Evolutionary conservation across 495 filamentous ascomycete species (phyloP).

Genomic region (Tuber brumale): DNA sequence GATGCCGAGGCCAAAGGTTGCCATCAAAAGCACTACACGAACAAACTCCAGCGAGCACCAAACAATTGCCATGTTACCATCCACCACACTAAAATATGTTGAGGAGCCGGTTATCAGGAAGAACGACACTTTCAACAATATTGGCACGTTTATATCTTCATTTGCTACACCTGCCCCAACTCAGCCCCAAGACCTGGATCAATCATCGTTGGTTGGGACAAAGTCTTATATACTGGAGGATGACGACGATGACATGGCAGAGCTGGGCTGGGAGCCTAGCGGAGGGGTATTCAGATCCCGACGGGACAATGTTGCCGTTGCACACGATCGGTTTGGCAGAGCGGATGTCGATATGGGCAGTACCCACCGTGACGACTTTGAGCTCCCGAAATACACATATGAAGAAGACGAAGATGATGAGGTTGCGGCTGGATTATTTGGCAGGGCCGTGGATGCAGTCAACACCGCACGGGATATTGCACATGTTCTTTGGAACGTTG

Average conservation of each 20-base stretch:
- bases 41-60: conserved; percentile 63
- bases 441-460: conserved; percentile 82
- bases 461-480: conserved; percentile 95
- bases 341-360: background rate
- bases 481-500: conserved; percentile 97
- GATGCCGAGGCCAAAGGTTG: conserved; percentile 57
- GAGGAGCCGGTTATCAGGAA: conserved; percentile 65
- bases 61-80: conserved; percentile 87
- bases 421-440: conserved; percentile 57
- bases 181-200: conserved; percentile 22
- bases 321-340: conserved; percentile 39
- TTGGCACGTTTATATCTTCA: conserved; percentile 38
- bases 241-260: conserved; percentile 58
- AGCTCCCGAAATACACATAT: conserved; percentile 48
- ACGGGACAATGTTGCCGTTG: conserved; percentile 42
- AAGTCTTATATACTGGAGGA: conserved; percentile 60
- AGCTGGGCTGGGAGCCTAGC: conserved; percentile 49
- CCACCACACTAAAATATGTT: conserved; percentile 84
- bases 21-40: conserved; percentile 46
- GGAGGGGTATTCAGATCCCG: conserved; percentile 39
- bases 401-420: conserved; percentile 62
- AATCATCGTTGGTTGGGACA: conserved; percentile 21
- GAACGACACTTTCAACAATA: conserved; percentile 40
- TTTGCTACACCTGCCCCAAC: conserved; percentile 47
- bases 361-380: conserved; percentile 29